These are phyloP conservation scores for Fusarium pseudoanthophilum DNA, from an alignment of 2,329 filamentous ascomycete genomes.

Conservation along the genomic window DNA sequence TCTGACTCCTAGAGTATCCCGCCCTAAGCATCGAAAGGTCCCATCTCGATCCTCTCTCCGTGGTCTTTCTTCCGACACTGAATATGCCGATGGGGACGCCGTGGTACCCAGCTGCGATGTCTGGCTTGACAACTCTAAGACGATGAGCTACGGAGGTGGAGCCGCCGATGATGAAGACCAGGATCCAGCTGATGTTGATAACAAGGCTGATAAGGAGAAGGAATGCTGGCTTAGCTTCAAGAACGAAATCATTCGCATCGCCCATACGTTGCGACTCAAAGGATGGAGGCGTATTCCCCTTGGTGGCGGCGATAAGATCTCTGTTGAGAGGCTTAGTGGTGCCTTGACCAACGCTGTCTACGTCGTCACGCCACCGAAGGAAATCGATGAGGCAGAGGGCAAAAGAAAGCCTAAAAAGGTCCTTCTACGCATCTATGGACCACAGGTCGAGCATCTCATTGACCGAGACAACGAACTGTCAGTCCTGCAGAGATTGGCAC, in stretches of 20 bases:
- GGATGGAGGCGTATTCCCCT: conserved; percentile 88
- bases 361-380: conserved; percentile 83
- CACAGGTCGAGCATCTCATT: conserved; percentile 94
- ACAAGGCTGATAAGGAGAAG: conserved; percentile 71
- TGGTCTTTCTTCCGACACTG: conserved; percentile 81
- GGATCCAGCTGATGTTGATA: conserved; percentile 43
- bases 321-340: conserved; percentile 83
- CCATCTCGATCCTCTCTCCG: conserved; percentile 53
- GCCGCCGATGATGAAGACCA: conserved; percentile 55
- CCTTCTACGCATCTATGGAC: conserved; percentile 90
- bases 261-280: conserved; percentile 89
- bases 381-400: conserved; percentile 58
- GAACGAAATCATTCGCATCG: conserved; percentile 86
- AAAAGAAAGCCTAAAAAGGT: conserved; percentile 72
- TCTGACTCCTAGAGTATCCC: conserved; percentile 54
- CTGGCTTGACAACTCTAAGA: conserved; percentile 89
- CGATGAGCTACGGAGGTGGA: conserved; percentile 76
- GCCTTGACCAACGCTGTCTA: conserved; percentile 97
- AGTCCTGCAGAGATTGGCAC: conserved; percentile 84
- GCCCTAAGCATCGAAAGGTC: conserved; percentile 53
- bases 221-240: conserved; percentile 90
- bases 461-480: conserved; percentile 90
- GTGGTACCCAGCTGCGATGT: conserved; percentile 88
- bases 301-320: conserved; percentile 73
- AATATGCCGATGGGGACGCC: conserved; percentile 82